Evolutionary conservation across 176 grass and related monocot genomes (phyloP), one percentile per base, ranked within the genome.

Genomic region (Ensete glaucum): DNA sequence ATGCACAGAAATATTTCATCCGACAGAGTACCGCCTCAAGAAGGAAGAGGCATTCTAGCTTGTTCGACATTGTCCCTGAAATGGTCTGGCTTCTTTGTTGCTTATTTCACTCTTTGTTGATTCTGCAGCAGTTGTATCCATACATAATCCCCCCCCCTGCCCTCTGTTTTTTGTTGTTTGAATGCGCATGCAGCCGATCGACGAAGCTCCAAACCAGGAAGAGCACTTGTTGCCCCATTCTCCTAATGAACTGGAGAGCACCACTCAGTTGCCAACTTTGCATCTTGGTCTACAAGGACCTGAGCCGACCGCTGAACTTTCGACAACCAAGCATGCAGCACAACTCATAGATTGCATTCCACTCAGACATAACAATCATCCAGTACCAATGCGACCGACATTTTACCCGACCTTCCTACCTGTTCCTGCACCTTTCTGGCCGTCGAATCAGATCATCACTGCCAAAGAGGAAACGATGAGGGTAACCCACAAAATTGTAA

Each of bases 1-100:
- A 96, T 86, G 93, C 93, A 50, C 89, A 96, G 72, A 96, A 92
- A 71, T 90, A 92, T 64, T 96, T 92, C 59, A 89, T 96, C 48
- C 84, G 93, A 75, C 93, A 82, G 70, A 86, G 78, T 74, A 96
- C 92, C 52, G 78, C 83, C n/a, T 88, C 87, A 20, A 87, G 87
- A 67, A 77, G 89, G 54, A 96, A 92, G 85, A 90, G 89, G 9
- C 88, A 89, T 52, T 83, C 89, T 63, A 96, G 93, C 80, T 79
- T 96, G 66, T 92, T 96, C 79, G 93, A 96, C 73, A 92, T 96
- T 85, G 81, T 92, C 9, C 79, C 87, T 17, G 86, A 91, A 81
- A 85, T 75, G 84, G 92, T 96, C 78, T 72, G 75, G 22, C 29
- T 17, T 78, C 21, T 24, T 54, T 12, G 73, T 53, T 43, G 34